Evolutionary conservation across 2,329 filamentous ascomycete species (phyloP), one percentile per base, ranked within the genome.

Genomic region (Septoria petroselini): DNA sequence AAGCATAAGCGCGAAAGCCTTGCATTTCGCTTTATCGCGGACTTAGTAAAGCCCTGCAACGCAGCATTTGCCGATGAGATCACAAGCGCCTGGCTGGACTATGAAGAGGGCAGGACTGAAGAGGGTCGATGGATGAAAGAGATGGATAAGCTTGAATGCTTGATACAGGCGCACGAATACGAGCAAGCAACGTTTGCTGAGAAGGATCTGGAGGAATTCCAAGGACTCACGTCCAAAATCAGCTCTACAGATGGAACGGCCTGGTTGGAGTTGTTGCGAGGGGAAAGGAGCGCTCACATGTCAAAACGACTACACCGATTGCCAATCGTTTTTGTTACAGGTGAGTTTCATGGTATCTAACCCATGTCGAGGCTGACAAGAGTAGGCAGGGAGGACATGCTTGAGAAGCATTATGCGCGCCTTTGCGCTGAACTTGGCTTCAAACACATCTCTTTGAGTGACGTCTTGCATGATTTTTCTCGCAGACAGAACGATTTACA

Each of bases 131-230:
- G 35, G 35, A 39, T 39, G 35, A 39, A 39, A 39, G 35, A 39
- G 35, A 39, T 39, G 35, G 35, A 39, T 39, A 39, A 39, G 35
- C 35, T 39, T 39, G 35, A 39, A 39, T 39, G 35, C 35, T 39
- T 39, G 35, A 39, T 39, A 39, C 35, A 39, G 35, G 35, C 35
- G 35, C 35, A 39, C 35, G 35, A 39, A 39, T 39, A 39, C 35
- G 35, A 39, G 35, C 35, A 39, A 39, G 35, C 35, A 17, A 39
- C 35, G 35, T 39, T 39, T 39, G 35, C 35, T 39, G 35, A 39
- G 35, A 39, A 39, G 35, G 35, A 39, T 39, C 15, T 39, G 35
- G 35, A 39, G 35, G 35, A 39, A 17, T 39, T 39, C 35, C 35
- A 39, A 39, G 35, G 35, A 39, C 35, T 39, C 35, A 39, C 35